These are phyloP conservation scores for Hyphodiscus sp. DNA, from an alignment of 2,329 filamentous ascomycete genomes.

Conservation along the genomic window DNA sequence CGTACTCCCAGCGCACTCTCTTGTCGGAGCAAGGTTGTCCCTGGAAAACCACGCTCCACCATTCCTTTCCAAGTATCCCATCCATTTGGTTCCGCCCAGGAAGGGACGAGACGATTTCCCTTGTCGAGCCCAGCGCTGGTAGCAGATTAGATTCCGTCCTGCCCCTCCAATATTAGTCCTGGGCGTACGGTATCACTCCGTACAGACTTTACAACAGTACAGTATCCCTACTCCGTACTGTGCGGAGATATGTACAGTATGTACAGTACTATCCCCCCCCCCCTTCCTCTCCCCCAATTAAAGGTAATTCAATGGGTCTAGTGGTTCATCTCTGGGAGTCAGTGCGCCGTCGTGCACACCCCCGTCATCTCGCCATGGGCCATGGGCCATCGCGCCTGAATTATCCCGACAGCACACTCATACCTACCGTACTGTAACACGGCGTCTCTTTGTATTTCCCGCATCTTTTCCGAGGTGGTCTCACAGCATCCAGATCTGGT, in stretches of 20 bases:
- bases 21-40: not conserved
- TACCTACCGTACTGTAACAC: too few species aligned
- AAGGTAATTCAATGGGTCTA: too few species aligned
- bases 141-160: not conserved
- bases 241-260: too few species aligned
- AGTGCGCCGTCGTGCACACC: not conserved
- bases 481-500: not conserved
- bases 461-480: not conserved
- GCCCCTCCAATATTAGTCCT: not conserved
- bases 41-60: not conserved
- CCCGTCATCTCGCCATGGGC: not conserved
- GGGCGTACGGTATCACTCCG: too few species aligned
- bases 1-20: not conserved
- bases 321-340: not conserved
- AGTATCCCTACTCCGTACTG: too few species aligned
- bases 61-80: too few species aligned
- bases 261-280: too few species aligned
- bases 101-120: not conserved
- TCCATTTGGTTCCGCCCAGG: not conserved
- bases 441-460: not conserved
- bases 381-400: not conserved
- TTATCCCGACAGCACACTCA: not conserved
- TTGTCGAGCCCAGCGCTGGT: not conserved
- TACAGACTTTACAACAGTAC: too few species aligned
- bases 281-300: too few species aligned